Evolutionary conservation across 2,329 filamentous ascomycete species (phyloP).

Genomic region (Metarhizium guizhouense): DNA sequence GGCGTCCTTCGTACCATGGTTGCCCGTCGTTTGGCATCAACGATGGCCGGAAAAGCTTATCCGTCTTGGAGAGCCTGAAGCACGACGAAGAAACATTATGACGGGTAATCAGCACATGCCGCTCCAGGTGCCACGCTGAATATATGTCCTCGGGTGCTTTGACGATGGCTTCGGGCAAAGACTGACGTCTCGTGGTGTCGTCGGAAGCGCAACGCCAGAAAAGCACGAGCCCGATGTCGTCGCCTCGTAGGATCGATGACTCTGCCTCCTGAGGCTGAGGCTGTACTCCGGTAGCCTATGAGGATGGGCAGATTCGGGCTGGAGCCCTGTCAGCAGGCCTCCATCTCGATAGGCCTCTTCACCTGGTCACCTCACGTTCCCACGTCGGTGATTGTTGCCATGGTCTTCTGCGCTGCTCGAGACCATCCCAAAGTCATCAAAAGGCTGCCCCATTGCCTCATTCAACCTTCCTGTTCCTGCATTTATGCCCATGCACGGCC

Average conservation of each 20-base stretch:
- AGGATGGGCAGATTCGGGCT: not conserved
- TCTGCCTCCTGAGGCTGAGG: conserved; percentile 4
- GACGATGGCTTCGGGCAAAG: not conserved
- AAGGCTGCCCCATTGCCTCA: conserved; percentile 3
- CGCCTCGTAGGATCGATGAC: not conserved
- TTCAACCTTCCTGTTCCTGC: conserved; percentile 15
- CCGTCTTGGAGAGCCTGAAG: too few species aligned
- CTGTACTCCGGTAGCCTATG: not conserved
- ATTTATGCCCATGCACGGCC: conserved; percentile 14
- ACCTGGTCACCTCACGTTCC: conserved; percentile 9
- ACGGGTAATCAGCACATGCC: not conserved
- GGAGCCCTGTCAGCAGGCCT: conserved; percentile 9
- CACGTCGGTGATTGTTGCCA: not conserved
- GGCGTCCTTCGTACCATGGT: too few species aligned
- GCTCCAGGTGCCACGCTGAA: not conserved
- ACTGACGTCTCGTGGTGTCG: not conserved
- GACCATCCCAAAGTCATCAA: not conserved
- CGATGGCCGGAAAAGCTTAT: too few species aligned
- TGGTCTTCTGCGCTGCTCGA: conserved; percentile 3
- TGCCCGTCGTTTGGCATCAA: too few species aligned
- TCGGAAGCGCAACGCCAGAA: not conserved
- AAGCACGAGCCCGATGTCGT: not conserved
- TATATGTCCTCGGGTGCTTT: not conserved
- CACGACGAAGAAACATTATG: too few species aligned
- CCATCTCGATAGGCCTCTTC: conserved; percentile 1